Evolutionary conservation across 2,329 filamentous ascomycete genomes (phyloP), one percentile per base, ranked within the genome.

Genomic region (Penicillium sp.): DNA sequence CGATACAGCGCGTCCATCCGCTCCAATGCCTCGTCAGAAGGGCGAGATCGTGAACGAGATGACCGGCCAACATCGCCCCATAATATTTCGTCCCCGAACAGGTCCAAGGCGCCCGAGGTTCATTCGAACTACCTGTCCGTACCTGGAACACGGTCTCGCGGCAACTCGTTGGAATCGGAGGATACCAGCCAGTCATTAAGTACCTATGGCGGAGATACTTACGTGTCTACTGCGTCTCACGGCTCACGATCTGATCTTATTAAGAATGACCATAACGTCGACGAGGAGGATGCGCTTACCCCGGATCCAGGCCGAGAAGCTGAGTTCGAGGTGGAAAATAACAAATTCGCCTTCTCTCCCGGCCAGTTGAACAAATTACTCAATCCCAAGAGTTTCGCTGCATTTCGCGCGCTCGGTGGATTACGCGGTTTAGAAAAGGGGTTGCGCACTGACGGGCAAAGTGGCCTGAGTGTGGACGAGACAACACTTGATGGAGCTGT

Each of bases 291-390:
- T 55, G 85, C 87, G 0, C 74, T 90, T 11, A 81, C 78, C 20
- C 86, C 89, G 0, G 89, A 92, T 67, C 87, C 85, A 1, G 87
- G 87, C 6, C 87, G 84, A 1, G 88, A 92, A 71, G 81, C 77
- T 18, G 86, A 89, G 59, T 93, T 90, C 64, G 67, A 83, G 42
- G 82, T 87, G 15, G 79, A 85, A 45, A 78, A 87, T 64, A 90
- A 89, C 70, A 84, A 81, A 43, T 91, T 92, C 64, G 89, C 87
- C 8, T 91, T 87, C 65, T 83, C 85, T 0, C 87, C 87, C 11
- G 89, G 89, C 23, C 88, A 89, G 63, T 75, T 90, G 64, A 85
- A 84, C 59, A 93, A 93, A 74, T 76, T 94, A 6, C 79, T 92
- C 49, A 92, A 92, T 60, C 89, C 90, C 0, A 94, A 94, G 74